phyloP scores from a whole-genome alignment of 164 flowering plant genomes.

The Magnolia kwangsiensis region DNA sequence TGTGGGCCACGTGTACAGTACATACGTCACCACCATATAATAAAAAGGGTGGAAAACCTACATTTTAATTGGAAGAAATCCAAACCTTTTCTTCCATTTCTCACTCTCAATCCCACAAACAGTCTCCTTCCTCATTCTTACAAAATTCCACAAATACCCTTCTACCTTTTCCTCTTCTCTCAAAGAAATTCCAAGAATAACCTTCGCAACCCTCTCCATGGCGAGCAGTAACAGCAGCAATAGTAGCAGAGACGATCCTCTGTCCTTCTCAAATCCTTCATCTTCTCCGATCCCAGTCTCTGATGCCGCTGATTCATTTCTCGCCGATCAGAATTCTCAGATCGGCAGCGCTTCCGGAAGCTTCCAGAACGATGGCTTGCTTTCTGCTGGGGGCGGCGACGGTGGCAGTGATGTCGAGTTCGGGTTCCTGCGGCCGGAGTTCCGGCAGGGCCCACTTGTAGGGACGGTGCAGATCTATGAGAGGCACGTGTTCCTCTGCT shows the following conservation, averaged over 20 bases:
- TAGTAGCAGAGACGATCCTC: slow-evolving; percentile 49
- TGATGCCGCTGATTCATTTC: slow-evolving; percentile 30
- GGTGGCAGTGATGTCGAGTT: slow-evolving; percentile 52
- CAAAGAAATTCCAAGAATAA: not conserved
- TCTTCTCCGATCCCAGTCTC: slow-evolving; percentile 56
- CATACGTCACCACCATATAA: no score
- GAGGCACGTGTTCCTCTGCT: slow-evolving; percentile 87
- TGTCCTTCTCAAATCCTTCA: slow-evolving; percentile 35
- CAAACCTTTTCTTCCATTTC: no score
- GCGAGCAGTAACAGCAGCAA: slow-evolving; percentile 25
- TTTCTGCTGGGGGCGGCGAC: slow-evolving; percentile 26
- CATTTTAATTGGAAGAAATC: no score
- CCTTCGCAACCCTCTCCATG: not conserved
- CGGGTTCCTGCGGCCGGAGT: slow-evolving; percentile 65
- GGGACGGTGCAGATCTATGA: slow-evolving; percentile 71
- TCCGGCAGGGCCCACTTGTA: slow-evolving; percentile 50
- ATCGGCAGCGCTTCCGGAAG: slow-evolving; percentile 70
- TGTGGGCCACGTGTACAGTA: no score
- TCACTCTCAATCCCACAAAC: no score
- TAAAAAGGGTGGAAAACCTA: no score
- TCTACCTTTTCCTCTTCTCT: not conserved
- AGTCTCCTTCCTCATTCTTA: not conserved
- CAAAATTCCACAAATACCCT: not conserved
- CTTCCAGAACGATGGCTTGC: slow-evolving; percentile 65
- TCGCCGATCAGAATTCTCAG: slow-evolving; percentile 30